Conservation (phyloP, 2,329 filamentous ascomycete species). For the Nectriaceae sp. region DNA sequence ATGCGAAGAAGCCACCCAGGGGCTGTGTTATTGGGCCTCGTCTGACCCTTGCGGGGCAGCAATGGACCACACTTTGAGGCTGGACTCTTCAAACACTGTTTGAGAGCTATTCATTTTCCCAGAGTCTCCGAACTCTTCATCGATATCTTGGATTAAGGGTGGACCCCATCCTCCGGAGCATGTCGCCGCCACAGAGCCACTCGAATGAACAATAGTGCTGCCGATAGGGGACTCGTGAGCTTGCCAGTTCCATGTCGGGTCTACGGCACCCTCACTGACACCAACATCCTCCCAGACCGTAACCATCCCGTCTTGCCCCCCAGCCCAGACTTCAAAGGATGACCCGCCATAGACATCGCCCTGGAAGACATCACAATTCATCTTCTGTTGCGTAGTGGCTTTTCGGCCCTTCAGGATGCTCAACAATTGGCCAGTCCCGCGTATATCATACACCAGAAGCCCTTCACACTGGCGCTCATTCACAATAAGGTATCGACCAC, state of each 20-base stretch:
- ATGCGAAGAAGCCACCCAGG: too few species aligned
- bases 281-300: slow-evolving; percentile 62
- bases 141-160: slow-evolving; percentile 8
- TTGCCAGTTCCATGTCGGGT: slow-evolving; percentile 52
- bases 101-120: slow-evolving; percentile 7
- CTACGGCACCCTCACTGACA: slow-evolving; percentile 42
- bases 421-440: slow-evolving; percentile 59
- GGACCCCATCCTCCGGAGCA: slow-evolving; percentile 57
- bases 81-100: slow-evolving; percentile 25
- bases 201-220: slow-evolving; percentile 51
- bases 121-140: slow-evolving; percentile 9
- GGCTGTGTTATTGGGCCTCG: neutral
- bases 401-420: slow-evolving; percentile 53
- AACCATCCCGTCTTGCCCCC: slow-evolving; percentile 55
- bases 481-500: slow-evolving; percentile 63
- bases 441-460: slow-evolving; percentile 63
- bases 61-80: slow-evolving; percentile 28
- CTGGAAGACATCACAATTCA: slow-evolving; percentile 57
- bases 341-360: slow-evolving; percentile 33
- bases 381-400: slow-evolving; percentile 55
- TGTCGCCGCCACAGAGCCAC: slow-evolving; percentile 58
- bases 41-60: slow-evolving; percentile 2
- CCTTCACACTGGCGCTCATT: slow-evolving; percentile 59
- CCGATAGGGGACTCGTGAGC: slow-evolving; percentile 51
- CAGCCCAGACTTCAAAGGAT: slow-evolving; percentile 65